A percentile compares a stretch with the other conserved stretches of the same genome.
Conservation (phyloP, 169 alveolate species). For the Eimeria praecox region DNA sequence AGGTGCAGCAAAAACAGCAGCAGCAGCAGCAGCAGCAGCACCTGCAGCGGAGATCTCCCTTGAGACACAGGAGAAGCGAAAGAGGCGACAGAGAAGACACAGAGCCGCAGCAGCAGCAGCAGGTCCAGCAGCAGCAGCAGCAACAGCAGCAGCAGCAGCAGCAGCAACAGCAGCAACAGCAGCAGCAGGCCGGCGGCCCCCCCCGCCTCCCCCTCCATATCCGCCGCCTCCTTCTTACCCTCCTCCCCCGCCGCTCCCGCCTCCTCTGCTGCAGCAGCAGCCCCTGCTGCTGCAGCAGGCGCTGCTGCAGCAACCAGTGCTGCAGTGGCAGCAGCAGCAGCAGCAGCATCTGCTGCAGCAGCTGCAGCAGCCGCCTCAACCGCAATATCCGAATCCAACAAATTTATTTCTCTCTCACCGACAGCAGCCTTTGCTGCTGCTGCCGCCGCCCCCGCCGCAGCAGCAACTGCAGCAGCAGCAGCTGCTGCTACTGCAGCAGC, state of each 20-base stretch:
- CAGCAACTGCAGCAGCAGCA: background rate
- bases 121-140: conserved; percentile 28
- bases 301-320: background rate
- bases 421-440: background rate
- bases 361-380: background rate
- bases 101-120: conserved; percentile 40
- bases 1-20: background rate
- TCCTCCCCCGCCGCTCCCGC: background rate
- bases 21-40: background rate
- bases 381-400: background rate
- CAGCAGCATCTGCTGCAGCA: conserved; percentile 14
- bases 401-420: background rate
- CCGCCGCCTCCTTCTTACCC: conserved; percentile 19
- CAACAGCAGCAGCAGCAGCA: conserved; percentile 40
- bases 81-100: conserved; percentile 41
- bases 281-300: background rate
- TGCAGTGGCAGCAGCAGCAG: conserved; percentile 11
- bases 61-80: background rate
- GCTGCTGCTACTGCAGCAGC: conserved; percentile 40
- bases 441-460: background rate
- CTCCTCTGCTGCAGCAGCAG: background rate
- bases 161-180: conserved; percentile 21
- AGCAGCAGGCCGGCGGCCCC: background rate
- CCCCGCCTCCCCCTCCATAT: conserved; percentile 33
- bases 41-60: background rate